phyloP scores from a whole-genome alignment of 345 rosid genomes.

The Microcos paniculata region DNA sequence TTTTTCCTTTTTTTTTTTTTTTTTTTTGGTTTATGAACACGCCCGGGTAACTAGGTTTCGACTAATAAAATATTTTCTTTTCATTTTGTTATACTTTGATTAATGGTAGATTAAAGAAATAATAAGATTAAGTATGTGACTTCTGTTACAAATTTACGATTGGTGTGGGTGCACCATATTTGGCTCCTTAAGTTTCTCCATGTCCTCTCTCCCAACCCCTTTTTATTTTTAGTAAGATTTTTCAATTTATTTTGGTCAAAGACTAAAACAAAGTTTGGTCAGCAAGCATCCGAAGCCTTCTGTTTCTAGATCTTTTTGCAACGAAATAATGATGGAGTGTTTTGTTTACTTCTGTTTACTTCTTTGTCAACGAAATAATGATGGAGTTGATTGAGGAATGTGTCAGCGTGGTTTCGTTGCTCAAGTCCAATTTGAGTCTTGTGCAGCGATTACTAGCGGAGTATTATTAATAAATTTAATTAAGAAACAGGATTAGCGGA shows the following conservation, averaged over 20 bases:
- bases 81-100: no score
- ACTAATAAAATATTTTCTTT: no score
- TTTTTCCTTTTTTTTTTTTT: no score
- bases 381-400: no score
- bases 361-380: background rate
- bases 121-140: background rate
- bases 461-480: no score
- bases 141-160: background rate
- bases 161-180: background rate
- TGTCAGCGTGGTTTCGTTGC: background rate
- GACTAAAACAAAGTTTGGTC: background rate
- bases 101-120: no score
- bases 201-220: background rate
- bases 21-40: no score
- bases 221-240: background rate
- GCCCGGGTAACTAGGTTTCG: no score
- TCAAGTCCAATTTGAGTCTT: background rate
- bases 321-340: background rate
- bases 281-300: background rate
- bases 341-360: background rate
- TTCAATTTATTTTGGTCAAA: background rate
- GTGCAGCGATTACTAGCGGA: no score
- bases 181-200: background rate
- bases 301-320: background rate
- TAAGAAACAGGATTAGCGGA: background rate